A percentile compares a stretch with the other conserved stretches of the same genome.
Conservation (phyloP, 768 basidiomycete genomes). For the Auricularia sp. region DNA sequence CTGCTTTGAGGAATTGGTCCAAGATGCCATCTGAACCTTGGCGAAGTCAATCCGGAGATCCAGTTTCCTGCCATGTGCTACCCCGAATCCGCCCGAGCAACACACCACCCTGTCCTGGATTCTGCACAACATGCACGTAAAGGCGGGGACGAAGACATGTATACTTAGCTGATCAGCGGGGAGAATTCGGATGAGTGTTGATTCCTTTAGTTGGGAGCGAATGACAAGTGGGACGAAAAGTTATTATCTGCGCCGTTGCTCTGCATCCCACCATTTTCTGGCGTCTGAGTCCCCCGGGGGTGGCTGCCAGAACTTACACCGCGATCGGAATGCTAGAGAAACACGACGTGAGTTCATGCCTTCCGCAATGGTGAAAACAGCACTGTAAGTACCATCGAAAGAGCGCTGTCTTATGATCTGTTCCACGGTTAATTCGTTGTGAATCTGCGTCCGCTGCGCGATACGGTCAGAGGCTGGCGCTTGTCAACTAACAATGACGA, state of each 20-base stretch:
- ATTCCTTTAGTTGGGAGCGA: no score
- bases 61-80: no score
- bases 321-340: conserved; percentile 57
- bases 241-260: background rate
- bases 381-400: conserved; percentile 46
- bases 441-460: conserved; percentile 59
- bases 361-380: conserved; percentile 5
- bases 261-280: conserved; percentile 17
- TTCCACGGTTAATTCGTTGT: conserved; percentile 65
- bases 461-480: background rate
- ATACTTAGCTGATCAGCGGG: no score
- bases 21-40: no score
- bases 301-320: conserved; percentile 71
- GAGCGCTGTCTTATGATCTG: conserved; percentile 60
- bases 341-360: background rate
- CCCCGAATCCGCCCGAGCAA: no score
- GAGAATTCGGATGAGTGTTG: no score
- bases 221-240: no score
- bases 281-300: conserved; percentile 26
- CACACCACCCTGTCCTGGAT: no score
- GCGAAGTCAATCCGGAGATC: no score
- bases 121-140: no score
- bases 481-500: background rate
- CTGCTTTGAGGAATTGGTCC: no score
- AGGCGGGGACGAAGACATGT: no score